phyloP scores from a whole-genome alignment of 148 eudicot species.

The Heliamphora exappendiculata region DNA sequence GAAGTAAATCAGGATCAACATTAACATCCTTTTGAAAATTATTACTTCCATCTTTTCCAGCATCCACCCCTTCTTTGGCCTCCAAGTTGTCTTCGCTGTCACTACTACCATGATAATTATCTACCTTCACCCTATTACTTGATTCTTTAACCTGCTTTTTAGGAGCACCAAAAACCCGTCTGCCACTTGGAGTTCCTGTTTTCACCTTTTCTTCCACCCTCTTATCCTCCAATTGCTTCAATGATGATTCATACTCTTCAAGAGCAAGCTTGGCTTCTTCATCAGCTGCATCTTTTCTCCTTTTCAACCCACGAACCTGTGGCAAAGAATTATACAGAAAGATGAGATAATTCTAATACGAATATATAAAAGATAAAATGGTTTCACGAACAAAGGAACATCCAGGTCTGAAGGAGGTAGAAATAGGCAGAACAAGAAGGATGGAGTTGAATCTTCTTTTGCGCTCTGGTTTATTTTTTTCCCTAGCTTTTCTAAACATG shows the following conservation, averaged over 20 bases:
- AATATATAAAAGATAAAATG: background rate
- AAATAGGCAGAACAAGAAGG: background rate
- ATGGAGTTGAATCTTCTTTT: background rate
- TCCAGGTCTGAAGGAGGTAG: background rate
- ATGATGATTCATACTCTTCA: slow-evolving; percentile 59
- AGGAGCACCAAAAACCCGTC: slow-evolving; percentile 73
- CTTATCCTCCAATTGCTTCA: slow-evolving; percentile 40
- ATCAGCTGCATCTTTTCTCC: slow-evolving; percentile 67
- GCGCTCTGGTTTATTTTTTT: background rate
- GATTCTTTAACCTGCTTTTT: slow-evolving; percentile 33
- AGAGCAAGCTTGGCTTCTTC: slow-evolving; percentile 83
- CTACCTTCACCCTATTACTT: slow-evolving; percentile 30
- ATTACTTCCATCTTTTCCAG: slow-evolving; percentile 19
- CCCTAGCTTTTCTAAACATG: background rate
- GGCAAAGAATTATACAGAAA: slow-evolving; percentile 4
- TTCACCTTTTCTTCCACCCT: slow-evolving; percentile 24
- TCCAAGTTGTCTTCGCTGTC: slow-evolving; percentile 71
- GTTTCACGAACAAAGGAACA: background rate
- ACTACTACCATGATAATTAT: slow-evolving; percentile 54
- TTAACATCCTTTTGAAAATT: slow-evolving; percentile 33
- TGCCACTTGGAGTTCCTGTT: slow-evolving; percentile 43
- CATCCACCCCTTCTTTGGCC: slow-evolving; percentile 29
- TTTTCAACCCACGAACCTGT: slow-evolving; percentile 78
- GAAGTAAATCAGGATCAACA: slow-evolving; percentile 59
- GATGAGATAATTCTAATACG: background rate